Percentiles rank a stretch among this genome's conserved stretches.
These are phyloP conservation scores for Pyrus pyrifolia DNA, from an alignment of 306 rosid genomes.

Conservation along the genomic window DNA sequence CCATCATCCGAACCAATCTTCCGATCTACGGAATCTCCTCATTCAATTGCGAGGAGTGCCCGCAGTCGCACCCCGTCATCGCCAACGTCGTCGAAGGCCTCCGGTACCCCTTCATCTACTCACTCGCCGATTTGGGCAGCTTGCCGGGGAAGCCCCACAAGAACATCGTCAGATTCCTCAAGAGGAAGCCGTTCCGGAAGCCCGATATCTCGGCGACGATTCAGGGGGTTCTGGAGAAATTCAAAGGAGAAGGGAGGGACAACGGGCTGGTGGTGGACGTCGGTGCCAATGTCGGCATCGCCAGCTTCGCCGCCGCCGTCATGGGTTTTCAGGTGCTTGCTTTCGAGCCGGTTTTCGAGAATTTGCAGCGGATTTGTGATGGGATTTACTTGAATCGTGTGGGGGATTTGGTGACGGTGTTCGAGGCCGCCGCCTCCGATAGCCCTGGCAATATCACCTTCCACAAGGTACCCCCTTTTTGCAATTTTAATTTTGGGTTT, in stretches of 20 bases:
- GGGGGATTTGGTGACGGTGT: conserved; percentile 67
- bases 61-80: conserved; percentile 70
- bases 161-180: conserved; percentile 67
- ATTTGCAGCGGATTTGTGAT: conserved; percentile 90
- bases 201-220: conserved; percentile 80
- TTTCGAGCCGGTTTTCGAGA: conserved; percentile 89
- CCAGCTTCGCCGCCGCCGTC: conserved; percentile 82
- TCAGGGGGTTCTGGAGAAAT: conserved; percentile 64
- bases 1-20: conserved; percentile 16
- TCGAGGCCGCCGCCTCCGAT: conserved; percentile 84
- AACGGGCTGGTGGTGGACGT: conserved; percentile 77
- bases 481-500: background rate
- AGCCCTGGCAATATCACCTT: conserved; percentile 71
- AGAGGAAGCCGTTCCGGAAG: conserved; percentile 74
- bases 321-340: conserved; percentile 83
- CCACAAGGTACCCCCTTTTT: conserved; percentile 58
- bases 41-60: conserved; percentile 63
- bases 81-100: conserved; percentile 86
- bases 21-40: conserved; percentile 42
- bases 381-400: conserved; percentile 83
- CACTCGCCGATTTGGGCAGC: conserved; percentile 77
- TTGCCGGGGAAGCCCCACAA: conserved; percentile 94
- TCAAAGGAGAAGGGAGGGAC: conserved; percentile 36
- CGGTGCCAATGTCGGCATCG: conserved; percentile 96
- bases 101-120: conserved; percentile 66